These are phyloP conservation scores for Gentiana straminea DNA, from an alignment of 257 asterid genomes.

Conservation along the genomic window DNA sequence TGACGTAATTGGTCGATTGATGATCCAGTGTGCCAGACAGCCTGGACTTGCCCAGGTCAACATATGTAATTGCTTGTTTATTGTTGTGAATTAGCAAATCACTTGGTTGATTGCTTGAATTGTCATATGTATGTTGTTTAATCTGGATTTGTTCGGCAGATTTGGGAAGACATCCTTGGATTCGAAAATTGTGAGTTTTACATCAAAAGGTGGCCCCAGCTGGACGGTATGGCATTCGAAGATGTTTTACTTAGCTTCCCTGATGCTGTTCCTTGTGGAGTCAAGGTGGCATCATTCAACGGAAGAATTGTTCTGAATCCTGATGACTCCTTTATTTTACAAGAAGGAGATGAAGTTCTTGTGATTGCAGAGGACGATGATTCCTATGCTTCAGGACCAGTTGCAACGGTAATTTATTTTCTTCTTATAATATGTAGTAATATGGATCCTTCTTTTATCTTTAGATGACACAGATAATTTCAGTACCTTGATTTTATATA, in stretches of 20 bases:
- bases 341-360: slow-evolving; percentile 82
- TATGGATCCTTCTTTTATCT: neutral
- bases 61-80: slow-evolving; percentile 9
- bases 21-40: slow-evolving; percentile 95
- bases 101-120: neutral
- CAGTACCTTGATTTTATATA: no score
- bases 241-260: slow-evolving; percentile 83
- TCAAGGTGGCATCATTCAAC: slow-evolving; percentile 65
- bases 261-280: slow-evolving; percentile 89
- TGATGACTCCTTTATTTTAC: slow-evolving; percentile 65
- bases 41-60: slow-evolving; percentile 97
- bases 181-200: slow-evolving; percentile 90
- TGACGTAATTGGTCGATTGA: slow-evolving; percentile 85
- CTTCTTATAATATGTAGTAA: slow-evolving; percentile 14
- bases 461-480: no score
- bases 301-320: slow-evolving; percentile 86
- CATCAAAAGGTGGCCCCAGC: slow-evolving; percentile 71
- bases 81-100: neutral
- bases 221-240: slow-evolving; percentile 79
- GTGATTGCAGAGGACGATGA: slow-evolving; percentile 96
- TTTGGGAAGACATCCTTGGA: slow-evolving; percentile 95
- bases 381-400: slow-evolving; percentile 61
- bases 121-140: slow-evolving; percentile 3
- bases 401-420: slow-evolving; percentile 62
- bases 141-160: slow-evolving; percentile 33